These are phyloP conservation scores for Samsoniella hepiali DNA, from an alignment of 2,329 filamentous ascomycete genomes.

Conservation along the genomic window DNA sequence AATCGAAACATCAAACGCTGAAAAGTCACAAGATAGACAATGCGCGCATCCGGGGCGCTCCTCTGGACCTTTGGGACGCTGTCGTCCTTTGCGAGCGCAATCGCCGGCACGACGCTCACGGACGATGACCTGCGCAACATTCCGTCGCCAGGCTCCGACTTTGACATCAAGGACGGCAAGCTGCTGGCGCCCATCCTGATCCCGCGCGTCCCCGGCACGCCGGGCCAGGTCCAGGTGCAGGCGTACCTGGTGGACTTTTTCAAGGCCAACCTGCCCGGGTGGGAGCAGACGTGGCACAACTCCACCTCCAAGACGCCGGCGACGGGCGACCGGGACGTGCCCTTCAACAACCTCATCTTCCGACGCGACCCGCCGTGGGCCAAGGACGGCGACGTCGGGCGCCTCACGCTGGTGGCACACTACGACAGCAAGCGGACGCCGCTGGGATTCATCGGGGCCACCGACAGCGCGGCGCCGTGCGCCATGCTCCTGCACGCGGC, in stretches of 20 bases:
- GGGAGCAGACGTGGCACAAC: constrained; percentile 83
- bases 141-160: constrained; percentile 68
- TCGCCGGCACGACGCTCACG: constrained; percentile 56
- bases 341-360: constrained; percentile 84
- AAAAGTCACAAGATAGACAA: background rate
- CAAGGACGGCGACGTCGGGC: constrained; percentile 67
- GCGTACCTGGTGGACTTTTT: constrained; percentile 86
- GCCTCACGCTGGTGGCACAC: constrained; percentile 86
- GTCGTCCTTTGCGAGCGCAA: constrained; percentile 26
- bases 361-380: constrained; percentile 85
- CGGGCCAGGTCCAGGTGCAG: constrained; percentile 68
- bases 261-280: constrained; percentile 66
- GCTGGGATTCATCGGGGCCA: constrained; percentile 86
- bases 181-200: constrained; percentile 84
- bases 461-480: constrained; percentile 89
- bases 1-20: background rate
- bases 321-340: constrained; percentile 66
- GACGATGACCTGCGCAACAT: constrained; percentile 71
- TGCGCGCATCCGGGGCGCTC: constrained; percentile 12
- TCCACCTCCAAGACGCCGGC: constrained; percentile 80
- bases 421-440: constrained; percentile 84
- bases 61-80: constrained; percentile 16
- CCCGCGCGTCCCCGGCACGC: constrained; percentile 83
- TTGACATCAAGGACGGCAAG: constrained; percentile 71
- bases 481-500: constrained; percentile 89